Evolutionary conservation across 1,284 basidiomycete species (phyloP).

Genomic region (Ceratobasidium sp.): DNA sequence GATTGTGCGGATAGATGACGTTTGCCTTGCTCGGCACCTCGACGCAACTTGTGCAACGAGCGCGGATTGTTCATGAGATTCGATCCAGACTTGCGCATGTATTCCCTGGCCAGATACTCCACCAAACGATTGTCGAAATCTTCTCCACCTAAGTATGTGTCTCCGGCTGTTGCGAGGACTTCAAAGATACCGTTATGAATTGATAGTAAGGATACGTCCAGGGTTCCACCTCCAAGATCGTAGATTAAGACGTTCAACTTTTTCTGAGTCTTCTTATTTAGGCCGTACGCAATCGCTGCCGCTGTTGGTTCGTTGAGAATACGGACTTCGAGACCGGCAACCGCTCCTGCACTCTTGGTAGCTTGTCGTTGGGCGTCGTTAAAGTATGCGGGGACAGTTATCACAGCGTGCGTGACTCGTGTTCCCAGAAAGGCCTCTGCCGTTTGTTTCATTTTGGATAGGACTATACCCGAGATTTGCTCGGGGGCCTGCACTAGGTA

Average conservation of each 20-base stretch:
- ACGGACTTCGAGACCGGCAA: conserved; percentile 62
- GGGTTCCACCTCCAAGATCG: conserved; percentile 65
- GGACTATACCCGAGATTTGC: conserved; percentile 59
- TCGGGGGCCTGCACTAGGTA: conserved; percentile 60
- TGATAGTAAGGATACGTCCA: conserved; percentile 67
- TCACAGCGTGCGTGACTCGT: conserved; percentile 68
- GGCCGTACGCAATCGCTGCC: conserved; percentile 65
- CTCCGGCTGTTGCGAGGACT: conserved; percentile 67
- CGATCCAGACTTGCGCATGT: conserved; percentile 62
- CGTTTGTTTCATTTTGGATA: conserved; percentile 69
- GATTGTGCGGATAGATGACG: conserved; percentile 66
- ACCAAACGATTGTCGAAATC: conserved; percentile 68
- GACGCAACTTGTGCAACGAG: neutral
- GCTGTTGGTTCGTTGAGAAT: conserved; percentile 66
- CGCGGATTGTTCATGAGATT: conserved; percentile 64
- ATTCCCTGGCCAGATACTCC: conserved; percentile 62
- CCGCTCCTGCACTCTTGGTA: conserved; percentile 68
- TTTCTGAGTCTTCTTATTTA: conserved; percentile 60
- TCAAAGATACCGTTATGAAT: conserved; percentile 68
- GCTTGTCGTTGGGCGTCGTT: conserved; percentile 65
- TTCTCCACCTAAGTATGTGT: conserved; percentile 70
- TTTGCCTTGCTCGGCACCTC: conserved; percentile 58
- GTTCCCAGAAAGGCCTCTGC: conserved; percentile 68
- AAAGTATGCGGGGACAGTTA: conserved; percentile 57
- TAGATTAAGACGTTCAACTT: conserved; percentile 68